Evolutionary conservation across 169 alveolate genomes (phyloP).

Genomic region (Blepharisma undulans): DNA sequence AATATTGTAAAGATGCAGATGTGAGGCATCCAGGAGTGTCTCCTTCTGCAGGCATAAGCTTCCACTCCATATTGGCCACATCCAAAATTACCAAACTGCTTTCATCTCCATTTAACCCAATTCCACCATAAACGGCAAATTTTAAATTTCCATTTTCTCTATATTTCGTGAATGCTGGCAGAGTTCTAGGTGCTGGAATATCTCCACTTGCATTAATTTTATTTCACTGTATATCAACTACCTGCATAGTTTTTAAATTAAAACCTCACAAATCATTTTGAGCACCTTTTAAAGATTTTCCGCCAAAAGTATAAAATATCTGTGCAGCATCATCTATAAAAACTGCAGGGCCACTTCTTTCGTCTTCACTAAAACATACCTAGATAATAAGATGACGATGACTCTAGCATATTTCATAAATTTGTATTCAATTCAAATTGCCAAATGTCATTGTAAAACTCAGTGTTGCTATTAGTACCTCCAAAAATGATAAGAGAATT

Average conservation of each 20-base stretch:
- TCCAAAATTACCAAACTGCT: background rate
- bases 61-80: background rate
- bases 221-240: background rate
- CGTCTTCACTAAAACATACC: background rate
- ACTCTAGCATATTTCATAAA: background rate
- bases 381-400: background rate
- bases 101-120: background rate
- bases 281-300: background rate
- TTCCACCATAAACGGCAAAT: background rate
- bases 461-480: background rate
- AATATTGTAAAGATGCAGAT: background rate
- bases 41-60: background rate
- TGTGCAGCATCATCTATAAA: background rate
- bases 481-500: background rate
- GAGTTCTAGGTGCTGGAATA: background rate
- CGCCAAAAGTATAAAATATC: background rate
- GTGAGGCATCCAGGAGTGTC: background rate
- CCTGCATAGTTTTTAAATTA: background rate
- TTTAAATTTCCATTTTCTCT: background rate
- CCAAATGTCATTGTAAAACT: background rate
- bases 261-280: background rate
- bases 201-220: background rate
- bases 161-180: background rate
- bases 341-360: background rate
- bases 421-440: background rate